Evolutionary conservation across 2,329 filamentous ascomycete species (phyloP).

Genomic region (Coniochaeta sp.): DNA sequence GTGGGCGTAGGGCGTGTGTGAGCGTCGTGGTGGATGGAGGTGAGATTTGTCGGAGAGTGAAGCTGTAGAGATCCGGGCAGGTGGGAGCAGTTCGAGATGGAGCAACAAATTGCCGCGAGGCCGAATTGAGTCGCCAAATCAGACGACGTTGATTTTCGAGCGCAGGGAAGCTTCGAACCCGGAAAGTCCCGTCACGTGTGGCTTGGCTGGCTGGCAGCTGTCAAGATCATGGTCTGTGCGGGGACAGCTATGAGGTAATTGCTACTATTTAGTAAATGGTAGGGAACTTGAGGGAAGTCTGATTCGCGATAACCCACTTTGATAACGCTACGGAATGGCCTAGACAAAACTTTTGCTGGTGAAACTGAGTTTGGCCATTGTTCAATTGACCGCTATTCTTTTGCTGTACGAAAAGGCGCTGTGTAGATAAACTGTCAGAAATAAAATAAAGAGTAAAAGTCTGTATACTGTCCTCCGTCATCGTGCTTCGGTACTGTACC

Average conservation of each 20-base stretch:
- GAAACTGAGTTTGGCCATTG: not conserved
- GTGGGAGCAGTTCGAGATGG: constrained; percentile 2
- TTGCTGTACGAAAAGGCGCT: not conserved
- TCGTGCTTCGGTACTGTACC: no score
- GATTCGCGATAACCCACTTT: not conserved
- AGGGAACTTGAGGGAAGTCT: not conserved
- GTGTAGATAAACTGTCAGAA: no score
- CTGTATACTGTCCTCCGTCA: no score
- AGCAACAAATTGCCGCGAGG: constrained; percentile 15
- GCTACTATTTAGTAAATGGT: no score
- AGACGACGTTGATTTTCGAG: constrained; percentile 8
- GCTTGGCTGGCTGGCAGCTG: not conserved
- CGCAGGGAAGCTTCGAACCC: not conserved
- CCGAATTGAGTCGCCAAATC: constrained; percentile 4
- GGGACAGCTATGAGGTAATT: constrained; percentile 3
- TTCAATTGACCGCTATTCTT: not conserved
- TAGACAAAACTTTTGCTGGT: not conserved
- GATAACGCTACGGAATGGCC: not conserved
- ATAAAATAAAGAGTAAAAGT: no score
- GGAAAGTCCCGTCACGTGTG: constrained; percentile 1
- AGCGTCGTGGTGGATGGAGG: constrained; percentile 21
- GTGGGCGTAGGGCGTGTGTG: not conserved
- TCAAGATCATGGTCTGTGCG: not conserved
- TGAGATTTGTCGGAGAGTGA: constrained; percentile 4
- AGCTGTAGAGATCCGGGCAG: constrained; percentile 8